Evolutionary conservation across 106 monocot species (phyloP), one percentile per base, ranked within the genome.

Genomic region (Narthecium ossifragum): DNA sequence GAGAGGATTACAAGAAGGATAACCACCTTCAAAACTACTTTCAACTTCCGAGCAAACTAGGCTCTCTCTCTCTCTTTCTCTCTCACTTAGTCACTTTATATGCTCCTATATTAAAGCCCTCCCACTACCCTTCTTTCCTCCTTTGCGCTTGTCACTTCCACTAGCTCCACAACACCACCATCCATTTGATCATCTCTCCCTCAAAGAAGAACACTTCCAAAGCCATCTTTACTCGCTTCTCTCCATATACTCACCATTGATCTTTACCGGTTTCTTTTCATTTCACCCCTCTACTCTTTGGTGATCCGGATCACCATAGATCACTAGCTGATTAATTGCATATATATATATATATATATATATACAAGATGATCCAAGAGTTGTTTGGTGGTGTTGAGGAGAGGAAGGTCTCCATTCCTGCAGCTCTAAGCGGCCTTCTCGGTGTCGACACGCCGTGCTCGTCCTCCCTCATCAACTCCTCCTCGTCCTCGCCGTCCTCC

Each of bases 351-450:
- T n/a, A n/a, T n/a, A n/a, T n/a, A n/a, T n/a, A n/a, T n/a, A n/a
- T n/a, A n/a, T n/a, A n/a, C n/a, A n/a, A n/a, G n/a, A 72, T 72
- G 72, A 72, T 72, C 26, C 72, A 72, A 59, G 72, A 58, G 25
- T 29, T 65, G 24, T 12, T 72, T 6, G 57, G 56, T n/a, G 71
- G 55, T 3, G 63, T 32, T 0, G 48, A 65, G 36, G 57, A 65
- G 47, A 58, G 49, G 49, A 65, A 65, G 51, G 20, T 57, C 45
- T 41, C 31, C 55, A 41, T n/a, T 17, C 50, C 37, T 2, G 30
- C 58, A 45, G 40, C 26, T 30, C 26, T 55, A 6, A 5, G 43
- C 1, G 31, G 31, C 9, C 53, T 53, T 17, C 17, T 6, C 36
- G 5, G 36, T 11, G 11, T 11, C 36, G 11, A 5, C 36, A 37